Evolutionary conservation across 306 rosid genomes (phyloP).

Genomic region (Rosa chinensis): DNA sequence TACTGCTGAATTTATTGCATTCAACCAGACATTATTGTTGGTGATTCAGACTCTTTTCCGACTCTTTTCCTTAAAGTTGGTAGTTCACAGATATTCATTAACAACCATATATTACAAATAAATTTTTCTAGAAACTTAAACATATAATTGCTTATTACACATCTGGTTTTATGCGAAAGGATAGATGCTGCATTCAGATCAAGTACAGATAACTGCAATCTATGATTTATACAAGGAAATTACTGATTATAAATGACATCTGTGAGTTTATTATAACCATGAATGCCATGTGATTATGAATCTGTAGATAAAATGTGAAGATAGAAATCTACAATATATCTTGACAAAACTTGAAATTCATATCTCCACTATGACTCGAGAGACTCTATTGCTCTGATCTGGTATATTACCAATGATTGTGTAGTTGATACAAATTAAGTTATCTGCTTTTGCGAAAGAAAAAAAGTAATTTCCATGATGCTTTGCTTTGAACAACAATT

Average conservation of each 20-base stretch:
- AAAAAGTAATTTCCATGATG: not conserved
- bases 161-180: not conserved
- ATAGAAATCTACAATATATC: not conserved
- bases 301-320: not conserved
- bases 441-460: not conserved
- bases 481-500: not conserved
- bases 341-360: not conserved
- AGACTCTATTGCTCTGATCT: not conserved
- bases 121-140: not conserved
- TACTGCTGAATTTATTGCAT: not conserved
- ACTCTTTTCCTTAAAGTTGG: not conserved
- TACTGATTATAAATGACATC: not conserved
- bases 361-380: not conserved
- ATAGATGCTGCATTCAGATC: not conserved
- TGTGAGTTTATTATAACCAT: not conserved
- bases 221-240: not conserved
- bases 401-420: not conserved
- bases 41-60: not conserved
- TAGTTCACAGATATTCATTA: not conserved
- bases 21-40: not conserved
- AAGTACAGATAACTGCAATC: not conserved
- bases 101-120: not conserved
- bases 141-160: not conserved
- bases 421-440: constrained; percentile 1
- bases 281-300: not conserved